phyloP scores from a whole-genome alignment of 805 yeast genomes.

The Clavispora santaluciae region DNA sequence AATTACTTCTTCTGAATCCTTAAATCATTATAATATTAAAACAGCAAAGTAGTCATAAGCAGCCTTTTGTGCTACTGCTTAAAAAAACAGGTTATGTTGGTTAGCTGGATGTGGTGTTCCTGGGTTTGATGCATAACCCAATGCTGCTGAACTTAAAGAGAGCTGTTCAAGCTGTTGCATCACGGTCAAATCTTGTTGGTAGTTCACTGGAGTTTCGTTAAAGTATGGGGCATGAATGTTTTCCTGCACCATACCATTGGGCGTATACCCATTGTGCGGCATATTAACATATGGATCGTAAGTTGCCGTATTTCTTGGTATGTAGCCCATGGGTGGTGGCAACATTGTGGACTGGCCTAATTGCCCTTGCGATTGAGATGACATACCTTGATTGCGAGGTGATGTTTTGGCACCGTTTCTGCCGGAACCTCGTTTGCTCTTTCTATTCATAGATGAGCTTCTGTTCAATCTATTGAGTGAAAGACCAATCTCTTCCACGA shows the following conservation, averaged over 20 bases:
- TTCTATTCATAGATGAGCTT: slow-evolving; percentile 21
- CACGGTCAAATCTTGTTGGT: slow-evolving; percentile 20
- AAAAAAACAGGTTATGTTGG: slow-evolving; percentile 23
- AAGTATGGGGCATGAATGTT: neutral
- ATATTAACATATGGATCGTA: neutral
- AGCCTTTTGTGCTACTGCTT: neutral
- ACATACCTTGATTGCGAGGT: neutral
- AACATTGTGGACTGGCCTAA: neutral
- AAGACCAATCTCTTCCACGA: slow-evolving; percentile 90
- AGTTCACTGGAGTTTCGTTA: neutral
- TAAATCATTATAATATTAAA: neutral
- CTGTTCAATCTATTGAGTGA: slow-evolving; percentile 31
- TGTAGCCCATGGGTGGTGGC: slow-evolving; percentile 3
- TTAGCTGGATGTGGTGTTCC: slow-evolving; percentile 32
- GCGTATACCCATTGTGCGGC: neutral
- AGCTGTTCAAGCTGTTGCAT: slow-evolving; percentile 45
- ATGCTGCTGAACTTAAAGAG: slow-evolving; percentile 42
- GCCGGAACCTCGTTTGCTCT: slow-evolving; percentile 17
- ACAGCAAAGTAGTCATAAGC: neutral
- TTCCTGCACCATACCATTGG: neutral
- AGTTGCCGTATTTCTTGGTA: neutral
- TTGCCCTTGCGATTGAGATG: neutral
- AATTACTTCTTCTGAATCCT: neutral
- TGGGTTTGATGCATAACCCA: slow-evolving; percentile 42
- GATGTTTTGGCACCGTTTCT: neutral